Base-by-base conservation (phyloP, 2,329 filamentous ascomycete species). In the Coniochaeta sp. region DNA sequence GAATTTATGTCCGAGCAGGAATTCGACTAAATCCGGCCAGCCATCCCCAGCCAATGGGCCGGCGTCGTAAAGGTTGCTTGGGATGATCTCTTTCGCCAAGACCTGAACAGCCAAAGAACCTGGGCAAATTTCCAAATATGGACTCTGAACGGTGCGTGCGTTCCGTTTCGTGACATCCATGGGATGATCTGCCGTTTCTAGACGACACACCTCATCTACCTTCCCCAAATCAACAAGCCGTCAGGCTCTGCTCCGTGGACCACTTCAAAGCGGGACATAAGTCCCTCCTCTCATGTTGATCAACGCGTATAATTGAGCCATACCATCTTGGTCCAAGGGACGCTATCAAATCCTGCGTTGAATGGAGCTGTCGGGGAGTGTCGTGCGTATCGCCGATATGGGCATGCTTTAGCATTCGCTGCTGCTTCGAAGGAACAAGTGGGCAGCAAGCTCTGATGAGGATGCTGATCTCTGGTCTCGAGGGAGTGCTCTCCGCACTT, bases 91-190 rank as follows among this genome's bases (percentile, higher is more conserved):
- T 32, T 32, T 32, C n/a, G 30, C 26, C 20, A n/a, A 28, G 26
- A 16, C 45, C 14, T 30, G 24, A 32, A 32, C 26, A 16, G 27
- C 26, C n/a, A n/a, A n/a, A n/a, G n/a, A 20, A 48, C 9, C n/a
- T 48, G 45, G 45, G 45, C 45, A 30, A 48, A 48, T 28, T 48
- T 48, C 45, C 45, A 30, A 13, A 48, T 28, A 30, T 28, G 45
- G 45, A 48, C 22, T 26, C 10, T 42, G 38, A 33, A n/a, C 10
- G 5, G 8, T 7, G 31, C 31, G 31, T 33, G 8, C 9, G 14
- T 10, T 33, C 9, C 38, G 38, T 42, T 42, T 42, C 22, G 5
- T 12, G 20, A 42, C 38, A n/a, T n/a, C 38, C 33, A 9, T 40
- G 38, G 10, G 26, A 20, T 30, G 45, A 48, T 28, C n/a, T 48